phyloP scores from a whole-genome alignment of 2,329 filamentous ascomycete genomes.

The Mollisia scopiformis region DNA sequence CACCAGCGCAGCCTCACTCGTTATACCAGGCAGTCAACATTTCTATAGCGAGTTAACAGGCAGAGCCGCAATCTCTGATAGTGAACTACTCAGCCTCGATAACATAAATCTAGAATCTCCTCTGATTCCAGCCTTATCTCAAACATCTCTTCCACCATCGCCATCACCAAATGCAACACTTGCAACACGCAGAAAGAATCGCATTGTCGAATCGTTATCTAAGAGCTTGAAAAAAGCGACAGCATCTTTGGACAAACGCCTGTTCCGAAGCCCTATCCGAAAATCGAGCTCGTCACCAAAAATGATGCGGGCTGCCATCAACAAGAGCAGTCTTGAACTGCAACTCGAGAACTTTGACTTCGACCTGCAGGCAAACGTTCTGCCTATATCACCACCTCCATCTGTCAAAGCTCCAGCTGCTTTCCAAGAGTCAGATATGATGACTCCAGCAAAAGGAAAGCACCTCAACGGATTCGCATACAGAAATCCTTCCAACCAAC shows the following conservation, averaged over 20 bases:
- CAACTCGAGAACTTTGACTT: slow-evolving; percentile 51
- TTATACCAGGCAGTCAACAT: slow-evolving; percentile 16
- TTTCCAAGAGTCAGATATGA: slow-evolving; percentile 17
- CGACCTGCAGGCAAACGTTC: slow-evolving; percentile 45
- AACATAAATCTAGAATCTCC: slow-evolving; percentile 33
- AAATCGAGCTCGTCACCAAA: slow-evolving; percentile 37
- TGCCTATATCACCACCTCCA: slow-evolving; percentile 48
- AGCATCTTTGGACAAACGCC: slow-evolving; percentile 26
- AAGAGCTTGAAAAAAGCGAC: slow-evolving; percentile 45
- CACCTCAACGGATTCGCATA: slow-evolving; percentile 34
- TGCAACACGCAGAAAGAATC: slow-evolving; percentile 25
- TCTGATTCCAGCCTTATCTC: slow-evolving; percentile 19
- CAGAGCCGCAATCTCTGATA: slow-evolving; percentile 37
- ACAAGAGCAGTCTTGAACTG: slow-evolving; percentile 48
- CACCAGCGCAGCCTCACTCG: slow-evolving; percentile 24
- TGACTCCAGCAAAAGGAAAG: slow-evolving; percentile 28
- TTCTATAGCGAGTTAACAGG: slow-evolving; percentile 33
- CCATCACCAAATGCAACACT: slow-evolving; percentile 20
- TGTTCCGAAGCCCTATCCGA: slow-evolving; percentile 42
- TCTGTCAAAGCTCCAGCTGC: slow-evolving; percentile 42
- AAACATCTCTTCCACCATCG: slow-evolving; percentile 29
- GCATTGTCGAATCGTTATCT: slow-evolving; percentile 45
- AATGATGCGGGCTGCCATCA: slow-evolving; percentile 40
- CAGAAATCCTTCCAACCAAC: slow-evolving; percentile 36
- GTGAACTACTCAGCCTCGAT: slow-evolving; percentile 36